Conservation (phyloP, 2,329 filamentous ascomycete species). For the Fusarium poae region DNA sequence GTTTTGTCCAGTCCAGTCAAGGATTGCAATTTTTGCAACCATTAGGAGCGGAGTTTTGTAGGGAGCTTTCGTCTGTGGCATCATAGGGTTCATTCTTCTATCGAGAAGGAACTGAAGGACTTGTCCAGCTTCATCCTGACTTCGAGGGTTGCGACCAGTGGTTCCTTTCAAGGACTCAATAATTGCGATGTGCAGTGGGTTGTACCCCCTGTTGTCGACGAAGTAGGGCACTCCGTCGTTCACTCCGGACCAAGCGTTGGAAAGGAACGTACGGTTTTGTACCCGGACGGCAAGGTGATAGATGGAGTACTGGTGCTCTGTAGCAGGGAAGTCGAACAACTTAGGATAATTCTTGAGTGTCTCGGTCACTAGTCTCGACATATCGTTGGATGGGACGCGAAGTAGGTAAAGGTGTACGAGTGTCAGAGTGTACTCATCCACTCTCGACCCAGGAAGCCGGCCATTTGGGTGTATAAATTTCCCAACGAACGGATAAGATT, state of each 20-base stretch:
- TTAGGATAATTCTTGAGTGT: neutral
- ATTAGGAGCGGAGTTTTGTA: constrained; percentile 3
- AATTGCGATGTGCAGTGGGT: constrained; percentile 11
- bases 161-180: neutral
- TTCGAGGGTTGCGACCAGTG: neutral
- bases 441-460: neutral
- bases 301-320: neutral
- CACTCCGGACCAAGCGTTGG: too few relatives aligned
- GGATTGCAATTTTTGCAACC: neutral
- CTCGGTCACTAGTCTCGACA: neutral
- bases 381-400: fast-evolving
- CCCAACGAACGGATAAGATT: neutral
- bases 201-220: constrained; percentile 10
- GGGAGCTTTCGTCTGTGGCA: constrained; percentile 12
- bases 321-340: neutral
- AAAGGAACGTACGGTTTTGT: too few relatives aligned
- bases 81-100: neutral
- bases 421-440: neutral
- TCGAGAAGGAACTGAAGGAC: neutral
- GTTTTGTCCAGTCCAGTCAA: constrained; percentile 13
- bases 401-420: neutral
- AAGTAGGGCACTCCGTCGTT: neutral
- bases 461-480: neutral
- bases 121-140: neutral
- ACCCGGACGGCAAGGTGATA: constrained; percentile 10